Percentiles rank a stretch among this genome's conserved stretches.
Conservation (phyloP, 2,329 filamentous ascomycete species). For the Aspergillus alliaceus region DNA sequence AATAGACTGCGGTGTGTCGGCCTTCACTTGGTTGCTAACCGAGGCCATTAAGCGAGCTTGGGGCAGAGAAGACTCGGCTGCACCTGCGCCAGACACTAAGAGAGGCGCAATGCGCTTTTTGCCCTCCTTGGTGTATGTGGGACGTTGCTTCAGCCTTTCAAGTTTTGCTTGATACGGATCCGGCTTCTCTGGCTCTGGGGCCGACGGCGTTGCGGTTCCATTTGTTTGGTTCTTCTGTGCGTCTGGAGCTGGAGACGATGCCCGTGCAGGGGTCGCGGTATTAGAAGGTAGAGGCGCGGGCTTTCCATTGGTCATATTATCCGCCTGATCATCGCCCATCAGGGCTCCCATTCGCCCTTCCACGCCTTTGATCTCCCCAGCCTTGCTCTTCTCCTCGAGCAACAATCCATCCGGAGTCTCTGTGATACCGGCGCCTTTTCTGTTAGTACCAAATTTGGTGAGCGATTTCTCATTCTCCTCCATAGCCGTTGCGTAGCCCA, state of each 20-base stretch:
- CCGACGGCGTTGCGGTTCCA: constrained; percentile 32
- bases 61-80: constrained; percentile 82
- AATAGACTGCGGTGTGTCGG: constrained; percentile 75
- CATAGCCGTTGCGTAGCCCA: constrained; percentile 82
- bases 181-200: constrained; percentile 38
- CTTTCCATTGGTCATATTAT: constrained; percentile 51
- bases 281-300: constrained; percentile 43
- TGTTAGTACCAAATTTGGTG: constrained; percentile 85
- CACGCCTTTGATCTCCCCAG: constrained; percentile 81
- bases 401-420: constrained; percentile 88
- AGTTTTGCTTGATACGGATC: constrained; percentile 61
- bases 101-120: constrained; percentile 94
- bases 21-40: constrained; percentile 62
- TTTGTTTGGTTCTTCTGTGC: constrained; percentile 37
- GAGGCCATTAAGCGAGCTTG: constrained; percentile 85
- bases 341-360: constrained; percentile 97
- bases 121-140: constrained; percentile 93
- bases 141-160: constrained; percentile 79
- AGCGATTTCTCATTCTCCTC: constrained; percentile 91
- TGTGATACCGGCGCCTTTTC: constrained; percentile 84
- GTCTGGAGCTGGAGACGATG: constrained; percentile 32
- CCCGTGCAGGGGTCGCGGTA: constrained; percentile 40
- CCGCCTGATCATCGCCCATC: constrained; percentile 76
- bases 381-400: constrained; percentile 88
- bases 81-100: constrained; percentile 84